Evolutionary conservation across 2,329 filamentous ascomycete species (phyloP).

Genomic region (Pleoardoris graminearum): DNA sequence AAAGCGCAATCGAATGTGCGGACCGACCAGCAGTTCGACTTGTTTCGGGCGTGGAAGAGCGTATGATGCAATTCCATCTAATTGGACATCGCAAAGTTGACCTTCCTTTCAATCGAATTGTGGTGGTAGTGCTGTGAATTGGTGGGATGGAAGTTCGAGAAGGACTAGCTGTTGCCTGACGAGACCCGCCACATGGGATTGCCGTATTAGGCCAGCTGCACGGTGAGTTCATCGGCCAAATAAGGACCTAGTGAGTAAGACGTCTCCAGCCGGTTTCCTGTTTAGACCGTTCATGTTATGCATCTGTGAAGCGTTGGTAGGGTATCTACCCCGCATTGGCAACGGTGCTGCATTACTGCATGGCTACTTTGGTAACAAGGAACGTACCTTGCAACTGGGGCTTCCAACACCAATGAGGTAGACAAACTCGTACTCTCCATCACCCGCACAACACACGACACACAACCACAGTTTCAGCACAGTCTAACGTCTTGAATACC

Average conservation of each 20-base stretch:
- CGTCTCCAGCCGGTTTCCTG: background rate
- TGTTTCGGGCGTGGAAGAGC: background rate
- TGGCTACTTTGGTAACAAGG: background rate
- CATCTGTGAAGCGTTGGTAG: too few relatives aligned
- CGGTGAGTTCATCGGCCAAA: background rate
- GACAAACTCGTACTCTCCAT: too few relatives aligned
- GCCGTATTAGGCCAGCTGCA: background rate
- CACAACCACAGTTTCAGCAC: background rate
- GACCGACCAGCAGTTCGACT: background rate
- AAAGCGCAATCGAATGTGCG: too few relatives aligned
- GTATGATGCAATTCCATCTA: background rate
- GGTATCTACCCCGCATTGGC: background rate
- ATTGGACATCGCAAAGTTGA: background rate
- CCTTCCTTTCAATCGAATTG: too few relatives aligned
- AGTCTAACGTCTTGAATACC: constrained; percentile 23
- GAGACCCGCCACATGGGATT: background rate
- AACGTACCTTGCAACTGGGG: too few relatives aligned
- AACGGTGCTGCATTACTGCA: background rate
- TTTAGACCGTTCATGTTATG: background rate
- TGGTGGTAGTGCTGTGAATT: too few relatives aligned
- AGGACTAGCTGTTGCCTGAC: background rate
- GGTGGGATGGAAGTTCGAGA: too few relatives aligned
- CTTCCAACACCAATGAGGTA: too few relatives aligned
- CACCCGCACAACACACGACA: background rate
- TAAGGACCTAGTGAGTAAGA: background rate